Conservation (phyloP, 139 green algal genomes). For the Asterochloris erici region DNA sequence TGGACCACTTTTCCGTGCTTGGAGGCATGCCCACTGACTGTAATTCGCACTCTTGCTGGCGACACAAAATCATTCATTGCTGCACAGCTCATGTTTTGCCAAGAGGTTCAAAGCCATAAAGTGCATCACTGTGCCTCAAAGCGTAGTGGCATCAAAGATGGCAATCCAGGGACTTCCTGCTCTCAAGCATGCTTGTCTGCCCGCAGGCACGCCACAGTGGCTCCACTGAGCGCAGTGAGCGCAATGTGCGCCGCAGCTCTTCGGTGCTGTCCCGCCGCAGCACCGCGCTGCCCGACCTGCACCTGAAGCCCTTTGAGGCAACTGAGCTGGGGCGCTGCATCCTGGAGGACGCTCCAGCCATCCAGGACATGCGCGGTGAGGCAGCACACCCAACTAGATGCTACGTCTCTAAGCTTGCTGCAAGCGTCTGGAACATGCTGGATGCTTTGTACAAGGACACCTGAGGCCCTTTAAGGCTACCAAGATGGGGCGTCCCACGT, state of each 20-base stretch:
- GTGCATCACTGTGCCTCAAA: neutral
- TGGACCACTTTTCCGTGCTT: neutral
- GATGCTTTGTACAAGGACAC: neutral
- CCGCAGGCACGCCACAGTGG: no score
- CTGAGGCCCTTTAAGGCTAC: neutral
- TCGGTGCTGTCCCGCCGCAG: neutral
- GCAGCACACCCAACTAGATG: neutral
- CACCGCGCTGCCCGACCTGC: neutral
- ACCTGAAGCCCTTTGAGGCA: conserved; percentile 7
- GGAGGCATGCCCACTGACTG: neutral
- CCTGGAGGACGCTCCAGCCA: neutral
- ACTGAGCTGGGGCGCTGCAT: neutral
- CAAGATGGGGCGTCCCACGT: neutral
- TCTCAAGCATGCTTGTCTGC: neutral
- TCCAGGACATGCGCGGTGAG: neutral
- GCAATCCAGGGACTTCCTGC: neutral
- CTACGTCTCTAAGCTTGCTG: neutral
- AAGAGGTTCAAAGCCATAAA: neutral
- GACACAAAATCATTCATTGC: no score
- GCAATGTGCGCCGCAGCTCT: neutral
- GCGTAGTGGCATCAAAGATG: neutral
- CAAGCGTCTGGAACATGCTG: neutral
- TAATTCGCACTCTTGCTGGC: conserved; percentile 1
- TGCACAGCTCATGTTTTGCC: no score
- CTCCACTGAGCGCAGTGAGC: neutral